phyloP scores from a whole-genome alignment of 164 flowering plant species.

The Buxus sempervirens region DNA sequence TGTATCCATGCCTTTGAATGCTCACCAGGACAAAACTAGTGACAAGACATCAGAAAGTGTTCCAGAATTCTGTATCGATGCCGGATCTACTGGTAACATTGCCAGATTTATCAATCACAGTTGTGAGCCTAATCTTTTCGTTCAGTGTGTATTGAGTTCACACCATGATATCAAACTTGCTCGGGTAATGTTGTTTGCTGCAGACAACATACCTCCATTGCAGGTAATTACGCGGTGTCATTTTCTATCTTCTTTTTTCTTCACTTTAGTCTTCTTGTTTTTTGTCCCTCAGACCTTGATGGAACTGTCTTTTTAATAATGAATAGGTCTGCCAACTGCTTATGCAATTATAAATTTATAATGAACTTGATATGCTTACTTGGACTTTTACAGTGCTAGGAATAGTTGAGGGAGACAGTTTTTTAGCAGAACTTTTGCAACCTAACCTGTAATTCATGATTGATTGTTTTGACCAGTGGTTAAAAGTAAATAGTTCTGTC shows the following conservation, averaged over 20 bases:
- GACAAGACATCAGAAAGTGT: conserved; percentile 39
- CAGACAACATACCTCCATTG: conserved; percentile 83
- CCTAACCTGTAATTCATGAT: too few species aligned
- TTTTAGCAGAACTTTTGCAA: too few species aligned
- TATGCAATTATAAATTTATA: too few species aligned
- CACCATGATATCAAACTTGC: conserved; percentile 77
- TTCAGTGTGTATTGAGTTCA: conserved; percentile 77
- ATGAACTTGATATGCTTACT: neutral
- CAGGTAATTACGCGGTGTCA: conserved; percentile 43
- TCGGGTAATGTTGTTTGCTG: conserved; percentile 71
- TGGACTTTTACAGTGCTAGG: neutral
- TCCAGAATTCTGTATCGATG: conserved; percentile 90
- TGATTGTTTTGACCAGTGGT: too few species aligned
- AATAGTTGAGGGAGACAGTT: too few species aligned
- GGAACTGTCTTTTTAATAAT: neutral
- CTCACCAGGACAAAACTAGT: conserved; percentile 24
- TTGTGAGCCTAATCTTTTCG: conserved; percentile 87
- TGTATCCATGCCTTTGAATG: conserved; percentile 30
- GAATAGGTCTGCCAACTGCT: neutral
- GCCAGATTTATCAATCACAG: conserved; percentile 91
- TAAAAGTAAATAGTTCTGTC: too few species aligned
- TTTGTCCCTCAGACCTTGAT: neutral
- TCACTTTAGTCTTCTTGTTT: neutral
- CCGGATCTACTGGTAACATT: conserved; percentile 64
- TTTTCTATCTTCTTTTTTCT: conserved; percentile 2